Percentiles rank a stretch among this genome's conserved stretches.
Conservation (phyloP, 305 asterid genomes). For the Fraxinus nigra region DNA sequence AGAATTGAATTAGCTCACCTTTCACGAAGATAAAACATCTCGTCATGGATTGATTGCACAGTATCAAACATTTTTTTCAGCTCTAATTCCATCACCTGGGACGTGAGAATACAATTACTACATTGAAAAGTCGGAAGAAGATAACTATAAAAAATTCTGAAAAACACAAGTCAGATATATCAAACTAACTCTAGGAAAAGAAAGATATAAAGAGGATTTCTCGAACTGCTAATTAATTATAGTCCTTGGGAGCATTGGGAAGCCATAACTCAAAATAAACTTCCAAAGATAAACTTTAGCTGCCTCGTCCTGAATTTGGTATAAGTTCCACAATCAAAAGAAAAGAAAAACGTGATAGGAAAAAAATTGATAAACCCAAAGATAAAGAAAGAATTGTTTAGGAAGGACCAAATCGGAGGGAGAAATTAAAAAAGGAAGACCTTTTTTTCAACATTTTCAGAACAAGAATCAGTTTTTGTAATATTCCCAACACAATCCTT, state of each 20-base stretch:
- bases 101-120: neutral
- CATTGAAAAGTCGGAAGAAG: neutral
- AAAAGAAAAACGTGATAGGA: neutral
- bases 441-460: neutral
- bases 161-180: neutral
- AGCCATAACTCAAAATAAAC: neutral
- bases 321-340: neutral
- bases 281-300: neutral
- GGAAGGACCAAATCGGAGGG: neutral
- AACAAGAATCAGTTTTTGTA: neutral
- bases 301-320: neutral
- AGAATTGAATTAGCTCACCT: conserved; percentile 44
- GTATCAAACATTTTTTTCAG: conserved; percentile 81
- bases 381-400: neutral
- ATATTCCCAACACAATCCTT: neutral
- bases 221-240: neutral
- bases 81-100: conserved; percentile 82
- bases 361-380: neutral
- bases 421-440: neutral
- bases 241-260: neutral
- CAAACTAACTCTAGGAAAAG: neutral
- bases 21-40: conserved; percentile 84
- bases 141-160: neutral
- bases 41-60: conserved; percentile 81
- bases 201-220: neutral